Evolutionary conservation across 495 filamentous ascomycete genomes (phyloP).

Genomic region (Astrothelium macrocarpum): DNA sequence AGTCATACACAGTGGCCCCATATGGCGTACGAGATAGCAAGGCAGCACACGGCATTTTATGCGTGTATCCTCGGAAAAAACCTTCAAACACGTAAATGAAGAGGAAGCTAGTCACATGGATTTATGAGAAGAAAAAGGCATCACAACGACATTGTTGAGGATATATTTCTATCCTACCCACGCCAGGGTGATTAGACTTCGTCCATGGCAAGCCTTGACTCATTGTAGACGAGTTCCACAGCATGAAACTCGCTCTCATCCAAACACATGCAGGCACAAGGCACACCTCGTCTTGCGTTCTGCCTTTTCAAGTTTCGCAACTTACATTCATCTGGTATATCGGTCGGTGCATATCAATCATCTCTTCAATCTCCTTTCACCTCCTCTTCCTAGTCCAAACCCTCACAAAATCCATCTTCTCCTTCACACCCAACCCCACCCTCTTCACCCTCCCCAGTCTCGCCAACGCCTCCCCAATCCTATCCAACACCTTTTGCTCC

Average conservation of each 20-base stretch:
- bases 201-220: neutral
- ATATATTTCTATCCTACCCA: too few relatives aligned
- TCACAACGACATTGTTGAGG: too few relatives aligned
- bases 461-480: constrained; percentile 77
- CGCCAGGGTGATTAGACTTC: too few relatives aligned
- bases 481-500: constrained; percentile 58
- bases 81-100: too few relatives aligned
- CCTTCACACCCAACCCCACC: constrained; percentile 68
- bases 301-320: neutral
- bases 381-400: constrained; percentile 39
- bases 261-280: neutral
- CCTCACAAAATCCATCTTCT: constrained; percentile 74
- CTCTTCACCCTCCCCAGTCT: constrained; percentile 83
- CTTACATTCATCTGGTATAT: constrained; percentile 1
- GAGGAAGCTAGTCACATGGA: too few relatives aligned
- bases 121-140: too few relatives aligned
- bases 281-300: neutral
- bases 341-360: neutral
- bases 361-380: neutral
- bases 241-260: neutral
- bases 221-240: neutral
- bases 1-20: too few relatives aligned
- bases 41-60: too few relatives aligned
- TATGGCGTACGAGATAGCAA: too few relatives aligned
- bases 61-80: too few relatives aligned